Evolutionary conservation across 139 green algal species (phyloP).

Genomic region (Chlamydomonas sp.): DNA sequence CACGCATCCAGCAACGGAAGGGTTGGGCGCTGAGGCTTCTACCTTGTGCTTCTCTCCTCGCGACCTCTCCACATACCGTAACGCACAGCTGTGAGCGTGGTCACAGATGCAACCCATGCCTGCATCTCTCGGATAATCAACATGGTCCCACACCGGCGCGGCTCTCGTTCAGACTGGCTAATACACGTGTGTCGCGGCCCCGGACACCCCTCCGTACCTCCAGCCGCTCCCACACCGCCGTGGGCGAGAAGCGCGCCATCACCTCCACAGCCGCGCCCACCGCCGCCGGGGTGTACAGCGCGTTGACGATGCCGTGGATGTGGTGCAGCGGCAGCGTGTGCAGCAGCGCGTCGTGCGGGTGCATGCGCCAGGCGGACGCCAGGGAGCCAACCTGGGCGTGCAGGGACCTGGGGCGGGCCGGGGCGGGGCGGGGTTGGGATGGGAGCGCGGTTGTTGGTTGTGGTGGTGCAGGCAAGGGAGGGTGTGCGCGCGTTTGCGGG

Average conservation of each 20-base stretch:
- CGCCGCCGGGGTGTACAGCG: slow-evolving; percentile 78
- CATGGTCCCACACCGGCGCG: no score
- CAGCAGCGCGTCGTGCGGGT: slow-evolving; percentile 80
- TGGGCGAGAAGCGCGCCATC: slow-evolving; percentile 80
- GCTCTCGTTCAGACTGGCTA: no score
- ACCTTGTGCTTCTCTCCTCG: no score
- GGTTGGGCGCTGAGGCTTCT: no score
- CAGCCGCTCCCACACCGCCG: slow-evolving; percentile 70
- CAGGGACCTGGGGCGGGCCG: slow-evolving; percentile 62
- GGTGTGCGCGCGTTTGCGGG: neutral
- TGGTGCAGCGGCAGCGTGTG: slow-evolving; percentile 95
- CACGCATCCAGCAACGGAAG: no score
- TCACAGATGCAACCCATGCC: no score
- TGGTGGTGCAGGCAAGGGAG: neutral
- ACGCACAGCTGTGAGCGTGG: no score
- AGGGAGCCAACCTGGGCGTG: slow-evolving; percentile 76
- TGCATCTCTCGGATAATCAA: no score
- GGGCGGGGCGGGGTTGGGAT: neutral
- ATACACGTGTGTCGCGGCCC: neutral
- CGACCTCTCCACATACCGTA: no score
- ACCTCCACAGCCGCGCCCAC: slow-evolving; percentile 84
- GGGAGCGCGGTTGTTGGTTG: no score
- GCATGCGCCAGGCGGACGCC: slow-evolving; percentile 83
- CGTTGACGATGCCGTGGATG: slow-evolving; percentile 96
- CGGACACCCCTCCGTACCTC: slow-evolving; percentile 39